Evolutionary conservation across 805 yeast genomes (phyloP), one percentile per base, ranked within the genome.

Genomic region (Wickerhamomyces strasburgensis): DNA sequence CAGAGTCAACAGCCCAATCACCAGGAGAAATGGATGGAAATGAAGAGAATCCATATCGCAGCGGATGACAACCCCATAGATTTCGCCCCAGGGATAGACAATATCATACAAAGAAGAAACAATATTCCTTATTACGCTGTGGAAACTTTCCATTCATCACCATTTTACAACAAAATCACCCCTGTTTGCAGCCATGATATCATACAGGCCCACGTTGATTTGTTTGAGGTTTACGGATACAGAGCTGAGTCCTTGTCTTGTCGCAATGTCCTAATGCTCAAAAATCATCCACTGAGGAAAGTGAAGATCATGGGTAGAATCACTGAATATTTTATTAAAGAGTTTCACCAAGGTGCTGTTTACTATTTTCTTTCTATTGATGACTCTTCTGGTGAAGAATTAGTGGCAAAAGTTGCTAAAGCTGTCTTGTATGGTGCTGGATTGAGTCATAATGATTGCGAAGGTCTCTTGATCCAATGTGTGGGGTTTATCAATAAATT

Each of bases 211-310:
- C 11, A 11, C 11, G 38, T 31, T 8, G 36, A 37, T 13, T 44
- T 58, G 3, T 31, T 49, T 2, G 44, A 47, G 0, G 34, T 62
- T 0, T 65, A 65, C 35, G 56, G 50, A 3, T 34, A 38, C n/a
- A 39, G 46, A 11, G 65, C 60, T 1, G 30, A 39, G 13, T 29
- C 39, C 1, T 43, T 51, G 0, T 31, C 38, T 14, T 32, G 19
- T 2, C 35, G 49, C 3, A 43, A 45, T 8, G 56, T 59, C 5
- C 39, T 61, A 4, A 45, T 73, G 51, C 49, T 60, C 27, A 49
- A 52, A 1, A 73, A 73, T 41, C 69, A 71, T 49, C 79, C 79
- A 0, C 34, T 72, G 2, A 44, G 51, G 14, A 46, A 46, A 15
- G 46, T 73, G 0, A 43, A 46, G 11, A 39, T 73, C 0, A 32